phyloP scores from a whole-genome alignment of 2,329 filamentous ascomycete species.

The Tricladium varicosporioides region DNA sequence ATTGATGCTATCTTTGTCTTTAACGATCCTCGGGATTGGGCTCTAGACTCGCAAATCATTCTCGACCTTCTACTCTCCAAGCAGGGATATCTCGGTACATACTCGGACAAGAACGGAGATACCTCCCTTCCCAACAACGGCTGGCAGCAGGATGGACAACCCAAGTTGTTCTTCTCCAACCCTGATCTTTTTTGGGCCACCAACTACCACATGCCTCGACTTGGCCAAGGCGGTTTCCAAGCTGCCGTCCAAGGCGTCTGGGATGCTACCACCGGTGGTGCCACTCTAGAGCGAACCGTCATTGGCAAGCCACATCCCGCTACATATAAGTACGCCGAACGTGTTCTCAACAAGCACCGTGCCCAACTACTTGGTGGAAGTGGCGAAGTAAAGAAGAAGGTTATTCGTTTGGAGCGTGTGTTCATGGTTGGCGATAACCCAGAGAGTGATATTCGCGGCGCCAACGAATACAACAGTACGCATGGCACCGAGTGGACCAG shows the following conservation, averaged over 20 bases:
- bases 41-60: conserved; percentile 80
- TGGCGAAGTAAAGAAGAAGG: conserved; percentile 24
- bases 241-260: conserved; percentile 79
- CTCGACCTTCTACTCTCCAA: conserved; percentile 76
- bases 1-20: conserved; percentile 91
- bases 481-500: conserved; percentile 71
- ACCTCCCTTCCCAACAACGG: conserved; percentile 63
- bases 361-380: conserved; percentile 8
- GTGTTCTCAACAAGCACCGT: conserved; percentile 62
- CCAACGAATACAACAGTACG: conserved; percentile 68
- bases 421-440: conserved; percentile 95
- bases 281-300: conserved; percentile 56
- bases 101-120: conserved; percentile 68
- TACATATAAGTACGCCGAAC: conserved; percentile 83
- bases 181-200: conserved; percentile 87
- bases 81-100: conserved; percentile 77
- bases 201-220: conserved; percentile 75
- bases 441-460: conserved; percentile 84
- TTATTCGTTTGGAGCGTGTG: conserved; percentile 62
- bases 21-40: conserved; percentile 95
- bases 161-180: conserved; percentile 81
- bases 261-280: conserved; percentile 64
- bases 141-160: conserved; percentile 80
- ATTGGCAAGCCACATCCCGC: conserved; percentile 78
- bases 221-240: conserved; percentile 88